Percentiles rank a stretch among this genome's conserved stretches.
Evolutionary conservation across 208 protist species (phyloP).

Genomic region (Trypanosoma caninum): DNA sequence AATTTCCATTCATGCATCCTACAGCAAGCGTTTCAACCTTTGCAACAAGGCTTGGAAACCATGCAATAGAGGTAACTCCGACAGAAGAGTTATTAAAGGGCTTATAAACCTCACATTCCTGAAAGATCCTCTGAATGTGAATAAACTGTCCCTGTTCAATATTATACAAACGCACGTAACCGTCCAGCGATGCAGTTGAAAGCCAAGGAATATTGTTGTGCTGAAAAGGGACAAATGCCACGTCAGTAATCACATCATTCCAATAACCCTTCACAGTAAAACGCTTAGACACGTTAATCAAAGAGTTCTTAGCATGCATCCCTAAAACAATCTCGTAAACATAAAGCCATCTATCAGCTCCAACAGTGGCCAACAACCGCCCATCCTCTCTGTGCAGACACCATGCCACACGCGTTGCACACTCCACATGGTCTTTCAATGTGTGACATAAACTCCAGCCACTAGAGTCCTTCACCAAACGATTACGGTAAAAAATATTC

Average conservation of each 20-base stretch:
- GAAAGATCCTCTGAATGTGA: constrained; percentile 60
- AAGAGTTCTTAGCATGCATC: constrained; percentile 43
- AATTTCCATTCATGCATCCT: constrained; percentile 71
- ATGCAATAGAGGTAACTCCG: constrained; percentile 78
- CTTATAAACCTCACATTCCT: constrained; percentile 35
- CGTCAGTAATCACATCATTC: constrained; percentile 87
- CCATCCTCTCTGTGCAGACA: constrained; percentile 80
- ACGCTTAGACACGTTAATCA: constrained; percentile 50
- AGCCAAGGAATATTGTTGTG: constrained; percentile 77
- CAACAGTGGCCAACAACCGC: constrained; percentile 73
- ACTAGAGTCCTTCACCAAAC: constrained; percentile 8
- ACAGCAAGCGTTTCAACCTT: constrained; percentile 78
- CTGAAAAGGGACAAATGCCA: constrained; percentile 82
- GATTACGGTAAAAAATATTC: constrained; percentile 64
- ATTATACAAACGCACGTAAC: constrained; percentile 84
- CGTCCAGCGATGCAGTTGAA: constrained; percentile 85
- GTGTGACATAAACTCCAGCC: constrained; percentile 63
- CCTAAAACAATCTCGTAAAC: constrained; percentile 77
- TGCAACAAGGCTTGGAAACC: constrained; percentile 79
- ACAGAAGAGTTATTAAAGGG: constrained; percentile 19
- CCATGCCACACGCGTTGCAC: constrained; percentile 79
- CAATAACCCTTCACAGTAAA: constrained; percentile 71
- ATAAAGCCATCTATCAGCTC: constrained; percentile 84
- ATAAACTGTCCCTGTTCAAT: constrained; percentile 68
- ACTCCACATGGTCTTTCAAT: constrained; percentile 73